Percentiles rank a stretch among this genome's conserved stretches.
Evolutionary conservation across 2,329 filamentous ascomycete genomes (phyloP).

Genomic region (Botrytis byssoidea): DNA sequence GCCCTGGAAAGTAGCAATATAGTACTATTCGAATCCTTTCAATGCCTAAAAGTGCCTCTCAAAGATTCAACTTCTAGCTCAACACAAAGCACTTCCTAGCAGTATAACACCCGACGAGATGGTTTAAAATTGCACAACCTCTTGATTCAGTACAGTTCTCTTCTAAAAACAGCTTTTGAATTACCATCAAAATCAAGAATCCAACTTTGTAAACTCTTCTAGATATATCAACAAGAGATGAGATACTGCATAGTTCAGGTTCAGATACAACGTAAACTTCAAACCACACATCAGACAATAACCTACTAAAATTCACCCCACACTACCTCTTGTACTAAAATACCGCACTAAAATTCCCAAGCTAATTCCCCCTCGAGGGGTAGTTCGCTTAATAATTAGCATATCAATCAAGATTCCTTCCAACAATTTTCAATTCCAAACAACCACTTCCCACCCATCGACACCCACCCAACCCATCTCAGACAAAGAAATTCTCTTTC

Average conservation of each 20-base stretch:
- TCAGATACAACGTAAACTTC: neutral
- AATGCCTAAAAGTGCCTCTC: neutral
- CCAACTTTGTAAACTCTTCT: neutral
- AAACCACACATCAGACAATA: neutral
- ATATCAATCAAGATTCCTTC: neutral
- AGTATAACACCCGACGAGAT: neutral
- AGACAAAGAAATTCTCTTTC: neutral
- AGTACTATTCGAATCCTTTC: neutral
- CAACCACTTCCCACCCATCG: neutral
- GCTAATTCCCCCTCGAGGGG: neutral
- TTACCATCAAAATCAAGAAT: neutral
- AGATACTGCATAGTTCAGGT: neutral
- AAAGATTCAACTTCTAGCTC: neutral
- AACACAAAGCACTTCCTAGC: neutral
- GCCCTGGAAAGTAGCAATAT: no score
- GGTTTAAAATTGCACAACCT: neutral
- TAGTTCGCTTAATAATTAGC: neutral
- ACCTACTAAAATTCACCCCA: no score
- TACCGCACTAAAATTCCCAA: neutral
- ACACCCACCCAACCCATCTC: no score
- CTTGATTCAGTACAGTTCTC: neutral
- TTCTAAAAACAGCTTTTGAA: fast-evolving
- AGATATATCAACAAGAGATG: neutral
- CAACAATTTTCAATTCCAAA: neutral
- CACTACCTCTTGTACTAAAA: neutral